Base-by-base conservation (phyloP, 306 rosid species). In the Fagus crenata region DNA sequence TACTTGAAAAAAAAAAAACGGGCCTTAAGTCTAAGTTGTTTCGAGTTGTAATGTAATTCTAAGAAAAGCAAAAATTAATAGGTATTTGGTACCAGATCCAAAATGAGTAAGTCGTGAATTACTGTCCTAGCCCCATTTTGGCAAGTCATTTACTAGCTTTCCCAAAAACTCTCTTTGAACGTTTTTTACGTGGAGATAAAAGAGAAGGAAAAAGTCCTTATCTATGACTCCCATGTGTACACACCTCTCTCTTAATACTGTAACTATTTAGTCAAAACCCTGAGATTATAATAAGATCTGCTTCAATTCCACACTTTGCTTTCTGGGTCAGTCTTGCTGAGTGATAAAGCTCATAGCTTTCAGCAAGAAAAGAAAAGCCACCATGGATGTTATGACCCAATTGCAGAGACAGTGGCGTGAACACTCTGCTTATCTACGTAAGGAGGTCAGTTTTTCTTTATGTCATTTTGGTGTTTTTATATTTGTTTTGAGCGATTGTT, bases 331-430 rank as follows among this genome's bases (percentile, higher is more conserved):
- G 32, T 46, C 28, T 13, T 28, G 4, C 18, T 2, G 13, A 13
- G 11, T 46, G 56, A 13, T 12, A 2, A 49, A 43, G 32, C 6
- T 13, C 31, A 46, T 39, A 6, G 40, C 28, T 35, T 15, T 41
- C 11, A 49, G 13, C 63, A 12, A 53, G 37, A 31, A 72, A 46
- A 46, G 51, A 8, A 22, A 22, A 67, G 64, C 49, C 31, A 71
- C 76, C 87, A 92, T 92, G 97, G 96, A 89, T 43, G 88, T 76
- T 54, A 56, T 85, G 49, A 14, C 71, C 73, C 96, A 86, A 81
- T 56, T 85, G 87, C 85, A 54, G 76, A 77, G 67, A 43, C 89
- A 85, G 83, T 78, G 87, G 28, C 73, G 56, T 4, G 90, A 92
- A 15, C 87, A 74, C 77, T 69, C 82, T 78, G 77, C 86, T 6